These are phyloP conservation scores for Calonectria naviculata DNA, from an alignment of 2,329 filamentous ascomycete genomes.

Conservation along the genomic window DNA sequence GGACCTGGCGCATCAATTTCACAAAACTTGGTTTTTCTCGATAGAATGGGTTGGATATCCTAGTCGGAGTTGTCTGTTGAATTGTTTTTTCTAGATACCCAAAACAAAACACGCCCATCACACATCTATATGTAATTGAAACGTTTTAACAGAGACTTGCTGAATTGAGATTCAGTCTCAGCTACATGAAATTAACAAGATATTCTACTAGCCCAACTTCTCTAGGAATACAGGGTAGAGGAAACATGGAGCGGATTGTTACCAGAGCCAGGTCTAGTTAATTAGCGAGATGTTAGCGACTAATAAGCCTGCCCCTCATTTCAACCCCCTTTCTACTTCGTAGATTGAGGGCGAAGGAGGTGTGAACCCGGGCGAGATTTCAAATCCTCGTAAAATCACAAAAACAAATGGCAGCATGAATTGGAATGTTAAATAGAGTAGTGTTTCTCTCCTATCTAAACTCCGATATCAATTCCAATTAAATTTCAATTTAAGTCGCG, in stretches of 20 bases:
- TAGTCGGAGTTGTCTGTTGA: background rate
- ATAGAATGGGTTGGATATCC: background rate
- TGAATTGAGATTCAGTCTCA: no score
- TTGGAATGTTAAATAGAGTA: background rate
- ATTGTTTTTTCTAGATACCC: background rate
- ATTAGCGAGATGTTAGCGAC: slow-evolving; percentile 10
- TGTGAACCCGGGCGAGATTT: background rate
- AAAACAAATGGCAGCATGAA: background rate
- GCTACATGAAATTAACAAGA: background rate
- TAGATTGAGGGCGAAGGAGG: background rate
- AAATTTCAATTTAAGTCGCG: background rate
- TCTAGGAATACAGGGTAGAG: background rate
- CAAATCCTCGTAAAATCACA: background rate
- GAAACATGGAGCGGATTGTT: no score
- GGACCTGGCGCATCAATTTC: background rate
- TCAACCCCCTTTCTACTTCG: background rate
- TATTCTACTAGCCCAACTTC: background rate
- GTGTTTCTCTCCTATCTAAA: background rate
- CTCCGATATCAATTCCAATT: background rate
- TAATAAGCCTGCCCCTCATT: background rate
- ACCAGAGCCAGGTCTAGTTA: background rate
- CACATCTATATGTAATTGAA: background rate
- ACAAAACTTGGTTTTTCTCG: background rate
- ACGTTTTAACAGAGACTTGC: no score
- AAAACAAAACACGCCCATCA: background rate